Evolutionary conservation across 2,329 filamentous ascomycete genomes (phyloP).

Genomic region (Neurospora sp.): DNA sequence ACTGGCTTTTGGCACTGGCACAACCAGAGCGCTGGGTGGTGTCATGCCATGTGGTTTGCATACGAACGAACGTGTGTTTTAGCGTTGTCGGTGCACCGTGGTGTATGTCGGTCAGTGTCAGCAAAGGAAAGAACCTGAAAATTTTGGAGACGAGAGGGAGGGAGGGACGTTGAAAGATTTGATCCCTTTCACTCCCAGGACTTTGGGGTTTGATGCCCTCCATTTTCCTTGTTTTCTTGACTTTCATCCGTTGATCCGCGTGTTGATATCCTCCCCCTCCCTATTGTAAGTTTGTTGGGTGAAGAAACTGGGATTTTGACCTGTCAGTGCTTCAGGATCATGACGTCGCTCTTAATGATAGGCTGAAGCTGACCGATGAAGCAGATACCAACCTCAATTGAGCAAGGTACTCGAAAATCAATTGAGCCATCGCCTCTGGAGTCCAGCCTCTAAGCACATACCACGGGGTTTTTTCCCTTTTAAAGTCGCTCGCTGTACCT

Average conservation of each 20-base stretch:
- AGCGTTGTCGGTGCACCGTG: not conserved
- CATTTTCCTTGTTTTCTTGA: not conserved
- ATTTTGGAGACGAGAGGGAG: not conserved
- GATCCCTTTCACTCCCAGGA: too few species aligned
- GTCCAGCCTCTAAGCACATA: not conserved
- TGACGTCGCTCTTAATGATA: not conserved
- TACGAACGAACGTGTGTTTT: not conserved
- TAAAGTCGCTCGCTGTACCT: not conserved
- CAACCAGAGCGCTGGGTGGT: not conserved
- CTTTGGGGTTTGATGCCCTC: not conserved
- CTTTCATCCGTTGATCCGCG: not conserved
- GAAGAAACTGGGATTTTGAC: not conserved
- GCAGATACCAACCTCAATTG: not conserved
- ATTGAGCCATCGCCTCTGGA: not conserved
- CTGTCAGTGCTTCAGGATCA: not conserved
- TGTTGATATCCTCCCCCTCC: not conserved
- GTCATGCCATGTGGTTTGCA: not conserved
- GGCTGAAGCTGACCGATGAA: not conserved
- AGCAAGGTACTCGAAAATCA: not conserved
- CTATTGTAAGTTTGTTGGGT: not conserved
- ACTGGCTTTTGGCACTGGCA: not conserved
- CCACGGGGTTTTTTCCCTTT: not conserved
- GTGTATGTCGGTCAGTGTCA: not conserved
- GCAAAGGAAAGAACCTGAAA: not conserved
- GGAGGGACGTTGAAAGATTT: not conserved